phyloP scores from a whole-genome alignment of 352 stramenopile genomes.

The Globisporangium parvum region DNA sequence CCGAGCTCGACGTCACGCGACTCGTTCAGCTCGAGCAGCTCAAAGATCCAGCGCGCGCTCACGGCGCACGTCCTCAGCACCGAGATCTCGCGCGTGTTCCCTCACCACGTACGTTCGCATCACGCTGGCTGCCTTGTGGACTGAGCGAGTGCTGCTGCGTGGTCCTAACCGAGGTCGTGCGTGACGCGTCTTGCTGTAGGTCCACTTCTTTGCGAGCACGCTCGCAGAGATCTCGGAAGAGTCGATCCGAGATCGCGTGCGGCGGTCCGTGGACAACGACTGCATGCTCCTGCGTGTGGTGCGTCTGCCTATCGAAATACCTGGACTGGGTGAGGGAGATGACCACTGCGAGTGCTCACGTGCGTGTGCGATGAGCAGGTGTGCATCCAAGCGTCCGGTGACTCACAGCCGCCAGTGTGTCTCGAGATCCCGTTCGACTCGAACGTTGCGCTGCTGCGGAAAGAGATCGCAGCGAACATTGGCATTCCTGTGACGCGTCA shows the following conservation, averaged over 20 bases:
- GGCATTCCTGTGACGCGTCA: slow-evolving; percentile 77
- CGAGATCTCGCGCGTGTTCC: slow-evolving; percentile 85
- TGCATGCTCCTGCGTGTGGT: slow-evolving; percentile 84
- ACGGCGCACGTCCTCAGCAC: slow-evolving; percentile 76
- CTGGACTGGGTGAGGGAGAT: background rate
- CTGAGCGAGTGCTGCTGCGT: background rate
- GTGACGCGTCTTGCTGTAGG: slow-evolving; percentile 22
- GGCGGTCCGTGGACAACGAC: slow-evolving; percentile 79
- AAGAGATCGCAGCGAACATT: slow-evolving; percentile 76
- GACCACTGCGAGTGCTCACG: background rate
- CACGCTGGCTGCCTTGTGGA: background rate
- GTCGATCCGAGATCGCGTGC: slow-evolving; percentile 76
- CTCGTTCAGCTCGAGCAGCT: slow-evolving; percentile 47
- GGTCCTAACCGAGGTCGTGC: background rate
- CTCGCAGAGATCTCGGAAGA: slow-evolving; percentile 80
- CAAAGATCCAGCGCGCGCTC: slow-evolving; percentile 73
- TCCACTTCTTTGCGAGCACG: slow-evolving; percentile 82
- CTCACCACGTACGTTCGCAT: slow-evolving; percentile 59
- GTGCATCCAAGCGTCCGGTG: slow-evolving; percentile 77
- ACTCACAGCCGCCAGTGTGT: slow-evolving; percentile 71
- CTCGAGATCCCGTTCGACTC: slow-evolving; percentile 80
- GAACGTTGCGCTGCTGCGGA: slow-evolving; percentile 59
- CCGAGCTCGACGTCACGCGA: slow-evolving; percentile 22
- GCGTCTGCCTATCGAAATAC: slow-evolving; percentile 7
- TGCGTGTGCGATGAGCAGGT: slow-evolving; percentile 28